A percentile compares a stretch with the other conserved stretches of the same genome.
Evolutionary conservation across 2,329 filamentous ascomycete genomes (phyloP).

Genomic region (Dryadomyces sulphureus): DNA sequence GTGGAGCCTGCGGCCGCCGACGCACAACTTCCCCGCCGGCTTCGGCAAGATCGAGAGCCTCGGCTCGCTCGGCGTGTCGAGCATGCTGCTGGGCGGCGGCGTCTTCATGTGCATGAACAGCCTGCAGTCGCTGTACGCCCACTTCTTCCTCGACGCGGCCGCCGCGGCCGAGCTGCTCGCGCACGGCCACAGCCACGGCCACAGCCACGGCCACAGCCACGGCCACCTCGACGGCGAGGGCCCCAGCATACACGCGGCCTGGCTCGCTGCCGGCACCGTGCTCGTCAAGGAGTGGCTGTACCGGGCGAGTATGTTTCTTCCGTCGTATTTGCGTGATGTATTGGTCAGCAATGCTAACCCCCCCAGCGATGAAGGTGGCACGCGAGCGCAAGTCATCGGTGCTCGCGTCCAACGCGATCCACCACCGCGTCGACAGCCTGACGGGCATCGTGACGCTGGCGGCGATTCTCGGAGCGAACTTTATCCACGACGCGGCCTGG

Average conservation of each 20-base stretch:
- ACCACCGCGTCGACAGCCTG: conserved; percentile 90
- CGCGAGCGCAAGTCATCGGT: conserved; percentile 89
- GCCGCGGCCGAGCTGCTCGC: conserved; percentile 36
- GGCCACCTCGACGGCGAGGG: conserved; percentile 47
- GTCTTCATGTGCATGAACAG: conserved; percentile 83
- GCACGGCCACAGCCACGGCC: conserved; percentile 44
- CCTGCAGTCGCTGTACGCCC: conserved; percentile 51
- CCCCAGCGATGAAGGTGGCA: conserved; percentile 80
- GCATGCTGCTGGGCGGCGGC: conserved; percentile 77
- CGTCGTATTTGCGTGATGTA: background rate
- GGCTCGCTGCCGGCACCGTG: conserved; percentile 84
- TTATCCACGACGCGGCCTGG: conserved; percentile 76
- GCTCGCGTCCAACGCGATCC: conserved; percentile 86
- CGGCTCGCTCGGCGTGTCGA: conserved; percentile 82
- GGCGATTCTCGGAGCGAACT: conserved; percentile 79
- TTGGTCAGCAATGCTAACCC: conserved; percentile 16
- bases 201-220: conserved; percentile 48
- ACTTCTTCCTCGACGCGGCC: conserved; percentile 52
- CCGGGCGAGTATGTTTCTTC: conserved; percentile 61
- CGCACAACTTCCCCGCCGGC: conserved; percentile 69
- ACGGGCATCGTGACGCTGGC: conserved; percentile 87
- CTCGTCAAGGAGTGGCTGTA: conserved; percentile 95
- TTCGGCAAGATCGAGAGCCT: conserved; percentile 98
- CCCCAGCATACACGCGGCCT: conserved; percentile 86
- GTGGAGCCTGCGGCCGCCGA: conserved; percentile 77